Percentiles rank a stretch among this genome's conserved stretches.
These are phyloP conservation scores for Polygonum maritimum DNA, from an alignment of 148 eudicot species.

Conservation along the genomic window DNA sequence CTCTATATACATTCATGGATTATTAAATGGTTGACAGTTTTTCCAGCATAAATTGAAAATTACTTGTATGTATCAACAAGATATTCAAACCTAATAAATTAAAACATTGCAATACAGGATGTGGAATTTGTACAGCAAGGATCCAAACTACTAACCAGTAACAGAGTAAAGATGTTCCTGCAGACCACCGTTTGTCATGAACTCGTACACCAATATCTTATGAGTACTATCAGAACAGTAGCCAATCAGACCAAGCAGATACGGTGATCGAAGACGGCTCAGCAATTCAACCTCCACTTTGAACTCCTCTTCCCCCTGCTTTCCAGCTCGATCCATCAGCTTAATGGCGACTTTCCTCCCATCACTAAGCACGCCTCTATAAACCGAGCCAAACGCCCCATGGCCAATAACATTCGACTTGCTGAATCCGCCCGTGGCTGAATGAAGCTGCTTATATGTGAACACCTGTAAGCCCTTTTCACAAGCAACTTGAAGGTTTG, in stretches of 20 bases:
- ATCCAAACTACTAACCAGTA: slow-evolving; percentile 34
- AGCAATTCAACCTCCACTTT: slow-evolving; percentile 88
- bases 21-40: neutral
- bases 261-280: slow-evolving; percentile 71
- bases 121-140: neutral
- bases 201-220: slow-evolving; percentile 81
- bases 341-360: slow-evolving; percentile 88
- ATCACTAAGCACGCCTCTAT: slow-evolving; percentile 74
- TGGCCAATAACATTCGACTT: slow-evolving; percentile 88
- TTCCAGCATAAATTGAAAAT: too few species aligned
- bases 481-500: slow-evolving; percentile 40
- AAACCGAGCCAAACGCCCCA: slow-evolving; percentile 86
- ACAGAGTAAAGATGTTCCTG: slow-evolving; percentile 81
- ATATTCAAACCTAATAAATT: neutral
- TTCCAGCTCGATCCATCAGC: slow-evolving; percentile 83
- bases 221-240: slow-evolving; percentile 75
- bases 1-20: too few species aligned
- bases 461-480: slow-evolving; percentile 73
- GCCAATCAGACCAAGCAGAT: slow-evolving; percentile 72
- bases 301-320: slow-evolving; percentile 95
- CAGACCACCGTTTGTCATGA: slow-evolving; percentile 92
- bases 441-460: slow-evolving; percentile 80
- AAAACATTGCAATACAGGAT: neutral
- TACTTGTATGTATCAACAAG: neutral
- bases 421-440: slow-evolving; percentile 80